phyloP scores from a whole-genome alignment of 2,329 filamentous ascomycete genomes.

The Cercospora zeae-maydis region DNA sequence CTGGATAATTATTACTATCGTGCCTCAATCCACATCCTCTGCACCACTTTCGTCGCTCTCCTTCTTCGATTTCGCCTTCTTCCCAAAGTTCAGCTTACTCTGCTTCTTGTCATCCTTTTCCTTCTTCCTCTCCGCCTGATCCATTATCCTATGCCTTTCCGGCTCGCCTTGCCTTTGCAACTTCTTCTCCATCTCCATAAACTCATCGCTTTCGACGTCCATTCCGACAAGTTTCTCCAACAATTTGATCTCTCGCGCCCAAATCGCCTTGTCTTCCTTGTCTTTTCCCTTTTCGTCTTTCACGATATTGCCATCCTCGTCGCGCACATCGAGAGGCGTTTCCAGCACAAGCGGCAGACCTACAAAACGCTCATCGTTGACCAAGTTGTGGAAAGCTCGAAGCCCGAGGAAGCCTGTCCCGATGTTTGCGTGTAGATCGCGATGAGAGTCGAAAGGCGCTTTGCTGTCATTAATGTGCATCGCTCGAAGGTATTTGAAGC shows the following conservation, averaged over 20 bases:
- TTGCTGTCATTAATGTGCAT: conserved; percentile 96
- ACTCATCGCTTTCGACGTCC: conserved; percentile 71
- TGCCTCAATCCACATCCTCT: background rate
- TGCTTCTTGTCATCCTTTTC: conserved; percentile 54
- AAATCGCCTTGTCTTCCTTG: conserved; percentile 75
- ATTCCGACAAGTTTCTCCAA: conserved; percentile 84
- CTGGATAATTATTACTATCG: background rate
- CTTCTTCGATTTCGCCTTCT: conserved; percentile 34
- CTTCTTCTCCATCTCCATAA: conserved; percentile 60
- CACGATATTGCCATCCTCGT: conserved; percentile 56
- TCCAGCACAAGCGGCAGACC: conserved; percentile 88
- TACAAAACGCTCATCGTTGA: conserved; percentile 75
- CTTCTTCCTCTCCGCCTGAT: conserved; percentile 72
- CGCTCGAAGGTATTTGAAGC: conserved; percentile 73
- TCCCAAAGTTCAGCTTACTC: conserved; percentile 37
- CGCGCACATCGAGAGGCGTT: conserved; percentile 80
- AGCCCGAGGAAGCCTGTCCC: conserved; percentile 91
- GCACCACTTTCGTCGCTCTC: background rate
- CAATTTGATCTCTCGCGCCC: conserved; percentile 92
- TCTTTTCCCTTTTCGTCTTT: conserved; percentile 46
- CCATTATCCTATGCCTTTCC: conserved; percentile 72
- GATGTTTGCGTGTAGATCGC: conserved; percentile 93
- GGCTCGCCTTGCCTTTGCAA: conserved; percentile 64
- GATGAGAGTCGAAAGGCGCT: conserved; percentile 73
- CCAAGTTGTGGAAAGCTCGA: conserved; percentile 81